Evolutionary conservation across 2,329 filamentous ascomycete species (phyloP), one percentile per base, ranked within the genome.

Genomic region (Botryosphaeria dothidea): DNA sequence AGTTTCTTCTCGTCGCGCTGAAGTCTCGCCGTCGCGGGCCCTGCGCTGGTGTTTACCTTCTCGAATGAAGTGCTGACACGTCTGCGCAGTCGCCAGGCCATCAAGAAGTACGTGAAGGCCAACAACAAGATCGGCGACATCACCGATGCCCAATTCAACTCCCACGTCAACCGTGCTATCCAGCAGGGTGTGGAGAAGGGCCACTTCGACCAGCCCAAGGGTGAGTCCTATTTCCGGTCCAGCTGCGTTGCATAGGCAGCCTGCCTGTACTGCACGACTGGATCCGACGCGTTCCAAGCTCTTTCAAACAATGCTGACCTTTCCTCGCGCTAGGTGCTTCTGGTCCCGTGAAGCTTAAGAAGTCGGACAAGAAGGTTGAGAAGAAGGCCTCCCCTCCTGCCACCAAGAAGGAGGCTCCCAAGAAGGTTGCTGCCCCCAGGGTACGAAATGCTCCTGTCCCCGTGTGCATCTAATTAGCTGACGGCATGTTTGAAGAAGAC

Each of bases 311-410:
- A 36, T 17, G 45, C 58, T 62, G 29, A 62, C 23, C 43, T 11
- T 25, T 9, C 15, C n/a, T 19, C 11, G 41, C 62, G 66, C 60
- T 66, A 93, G 90, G 91, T 73, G 85, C 92, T 66, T 97, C 93
- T 69, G 93, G 93, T 67, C 91, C 92, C 71, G 92, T 95, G 80
- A 97, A 97, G 90, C 89, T 97, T 67, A 90, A 90, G 66, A 94
- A 94, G 88, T 93, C 92, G 84, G 85, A 86, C 34, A 64, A 66
- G 56, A 60, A 60, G 56, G 36, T 25, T 11, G 38, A 45, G 36
- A 60, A 60, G 56, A 60, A 60, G 56, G 19, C 56, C 7, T 60
- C 56, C 25, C 56, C 56, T 23, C 56, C 56, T 45, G 56, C 56
- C 34, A 70, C 69, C 48, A 74, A 74, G 69, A 75, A 76, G 71